Evolutionary conservation across 2,329 filamentous ascomycete species (phyloP).

Genomic region (Colletotrichum chlorophyti): DNA sequence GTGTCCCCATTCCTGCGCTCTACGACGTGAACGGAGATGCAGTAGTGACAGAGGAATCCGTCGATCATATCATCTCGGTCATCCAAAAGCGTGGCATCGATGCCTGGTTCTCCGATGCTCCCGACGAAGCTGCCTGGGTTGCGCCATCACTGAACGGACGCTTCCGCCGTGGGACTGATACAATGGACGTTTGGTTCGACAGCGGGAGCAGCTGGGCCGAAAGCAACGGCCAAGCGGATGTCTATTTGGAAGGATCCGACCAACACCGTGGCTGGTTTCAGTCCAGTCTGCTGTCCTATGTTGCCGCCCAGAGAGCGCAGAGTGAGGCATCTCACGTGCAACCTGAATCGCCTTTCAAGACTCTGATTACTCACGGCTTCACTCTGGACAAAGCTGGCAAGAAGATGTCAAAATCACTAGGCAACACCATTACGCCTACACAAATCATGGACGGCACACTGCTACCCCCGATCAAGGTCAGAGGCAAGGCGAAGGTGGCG

Average conservation of each 20-base stretch:
- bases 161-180: slow-evolving; percentile 84
- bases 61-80: slow-evolving; percentile 83
- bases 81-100: slow-evolving; percentile 83
- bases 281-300: slow-evolving; percentile 87
- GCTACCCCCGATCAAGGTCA: slow-evolving; percentile 71
- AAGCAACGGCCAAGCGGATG: slow-evolving; percentile 68
- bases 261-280: slow-evolving; percentile 99
- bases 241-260: slow-evolving; percentile 93
- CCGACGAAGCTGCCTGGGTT: slow-evolving; percentile 80
- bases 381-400: slow-evolving; percentile 87
- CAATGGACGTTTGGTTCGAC: slow-evolving; percentile 99
- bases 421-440: slow-evolving; percentile 82
- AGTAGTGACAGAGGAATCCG: slow-evolving; percentile 78
- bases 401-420: slow-evolving; percentile 98
- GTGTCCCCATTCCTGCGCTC: slow-evolving; percentile 91
- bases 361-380: slow-evolving; percentile 94
- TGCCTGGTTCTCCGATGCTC: slow-evolving; percentile 89
- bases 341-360: slow-evolving; percentile 75
- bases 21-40: slow-evolving; percentile 78
- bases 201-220: slow-evolving; percentile 92
- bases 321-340: slow-evolving; percentile 35
- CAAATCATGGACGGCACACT: slow-evolving; percentile 87
- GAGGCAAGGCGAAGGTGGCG: slow-evolving; percentile 56
- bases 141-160: slow-evolving; percentile 64
- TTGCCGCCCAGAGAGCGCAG: slow-evolving; percentile 65